Evolutionary conservation across 352 stramenopile species (phyloP).

Genomic region (Pseudoperonospora humuli): DNA sequence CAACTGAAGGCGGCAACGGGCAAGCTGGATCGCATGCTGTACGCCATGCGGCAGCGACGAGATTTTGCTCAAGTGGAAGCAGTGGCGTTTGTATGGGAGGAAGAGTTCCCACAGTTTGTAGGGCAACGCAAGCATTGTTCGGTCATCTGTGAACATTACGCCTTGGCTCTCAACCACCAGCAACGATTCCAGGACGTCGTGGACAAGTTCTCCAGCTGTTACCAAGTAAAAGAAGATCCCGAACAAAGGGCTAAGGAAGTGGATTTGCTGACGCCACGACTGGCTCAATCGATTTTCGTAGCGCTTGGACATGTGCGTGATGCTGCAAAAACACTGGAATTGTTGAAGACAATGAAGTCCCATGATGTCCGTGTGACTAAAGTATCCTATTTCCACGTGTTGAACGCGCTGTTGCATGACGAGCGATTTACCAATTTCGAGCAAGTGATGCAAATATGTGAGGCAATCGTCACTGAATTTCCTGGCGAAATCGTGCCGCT

Average conservation of each 20-base stretch:
- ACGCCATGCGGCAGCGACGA: slow-evolving; percentile 20
- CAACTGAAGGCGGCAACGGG: slow-evolving; percentile 44
- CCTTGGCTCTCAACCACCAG: slow-evolving; percentile 37
- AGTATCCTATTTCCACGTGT: slow-evolving; percentile 49
- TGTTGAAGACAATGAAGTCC: slow-evolving; percentile 30
- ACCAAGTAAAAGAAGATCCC: not conserved
- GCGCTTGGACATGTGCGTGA: slow-evolving; percentile 43
- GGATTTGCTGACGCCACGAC: slow-evolving; percentile 29
- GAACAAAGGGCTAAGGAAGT: not conserved
- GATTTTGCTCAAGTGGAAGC: slow-evolving; percentile 44
- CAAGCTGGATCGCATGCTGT: slow-evolving; percentile 42
- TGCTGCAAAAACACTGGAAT: slow-evolving; percentile 17
- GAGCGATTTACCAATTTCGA: slow-evolving; percentile 40
- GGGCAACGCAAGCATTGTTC: slow-evolving; percentile 31
- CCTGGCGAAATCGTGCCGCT: slow-evolving; percentile 36
- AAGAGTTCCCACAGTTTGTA: slow-evolving; percentile 46
- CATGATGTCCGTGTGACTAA: slow-evolving; percentile 34
- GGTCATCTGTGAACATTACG: slow-evolving; percentile 49
- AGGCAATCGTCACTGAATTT: slow-evolving; percentile 36
- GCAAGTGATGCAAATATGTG: slow-evolving; percentile 42
- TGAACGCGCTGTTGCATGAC: slow-evolving; percentile 50
- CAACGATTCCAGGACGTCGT: slow-evolving; percentile 48
- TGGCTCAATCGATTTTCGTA: slow-evolving; percentile 44
- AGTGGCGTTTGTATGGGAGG: slow-evolving; percentile 37
- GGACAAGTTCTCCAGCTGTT: slow-evolving; percentile 32